These are phyloP conservation scores for Stagonosporopsis rhizophila DNA, from an alignment of 2,329 filamentous ascomycete species.

Conservation along the genomic window DNA sequence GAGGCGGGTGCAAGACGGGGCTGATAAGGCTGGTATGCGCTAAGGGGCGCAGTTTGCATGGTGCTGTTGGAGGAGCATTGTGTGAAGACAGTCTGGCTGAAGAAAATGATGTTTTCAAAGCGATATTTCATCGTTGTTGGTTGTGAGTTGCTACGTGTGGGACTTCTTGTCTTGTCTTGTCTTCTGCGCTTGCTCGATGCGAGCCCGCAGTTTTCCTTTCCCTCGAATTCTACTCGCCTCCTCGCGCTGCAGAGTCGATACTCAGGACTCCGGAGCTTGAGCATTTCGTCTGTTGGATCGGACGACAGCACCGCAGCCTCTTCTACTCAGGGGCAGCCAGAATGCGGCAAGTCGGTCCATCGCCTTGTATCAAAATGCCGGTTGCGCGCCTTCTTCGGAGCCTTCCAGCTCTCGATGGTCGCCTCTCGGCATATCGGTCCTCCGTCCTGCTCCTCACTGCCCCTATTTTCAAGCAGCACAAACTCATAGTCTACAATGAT, in stretches of 20 bases:
- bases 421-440: constrained; percentile 33
- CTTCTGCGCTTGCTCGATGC: not conserved
- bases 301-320: not conserved
- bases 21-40: not conserved
- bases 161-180: not conserved
- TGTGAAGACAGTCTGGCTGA: too few species aligned
- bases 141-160: not conserved
- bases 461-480: constrained; percentile 16
- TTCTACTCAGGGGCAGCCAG: constrained; percentile 7
- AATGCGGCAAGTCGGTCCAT: constrained; percentile 20
- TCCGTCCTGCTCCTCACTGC: constrained; percentile 26
- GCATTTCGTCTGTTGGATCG: not conserved
- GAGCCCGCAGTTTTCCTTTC: not conserved
- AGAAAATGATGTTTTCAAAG: not conserved
- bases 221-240: not conserved
- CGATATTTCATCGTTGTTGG: too few species aligned
- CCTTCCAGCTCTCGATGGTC: constrained; percentile 31
- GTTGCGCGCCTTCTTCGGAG: constrained; percentile 1
- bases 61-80: not conserved
- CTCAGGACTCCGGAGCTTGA: not conserved
- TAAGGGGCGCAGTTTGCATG: too few species aligned
- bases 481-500: constrained; percentile 24
- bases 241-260: not conserved
- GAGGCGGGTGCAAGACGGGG: not conserved
- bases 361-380: constrained; percentile 10